A percentile compares a stretch with the other conserved stretches of the same genome.
Evolutionary conservation across 257 asterid genomes (phyloP).

Genomic region (Paulownia fortunei): DNA sequence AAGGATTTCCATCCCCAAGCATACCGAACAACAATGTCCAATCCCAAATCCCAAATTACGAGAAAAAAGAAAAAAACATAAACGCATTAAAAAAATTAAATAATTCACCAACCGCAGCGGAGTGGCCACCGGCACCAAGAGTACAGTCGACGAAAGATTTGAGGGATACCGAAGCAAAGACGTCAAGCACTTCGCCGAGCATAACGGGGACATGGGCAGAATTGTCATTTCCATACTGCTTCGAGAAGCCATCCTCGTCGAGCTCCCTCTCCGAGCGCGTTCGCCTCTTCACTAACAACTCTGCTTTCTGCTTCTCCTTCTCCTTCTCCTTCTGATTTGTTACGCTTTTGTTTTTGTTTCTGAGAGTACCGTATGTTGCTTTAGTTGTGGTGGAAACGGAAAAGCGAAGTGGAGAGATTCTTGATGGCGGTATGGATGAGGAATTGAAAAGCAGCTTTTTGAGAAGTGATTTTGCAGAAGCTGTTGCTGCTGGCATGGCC

Average conservation of each 20-base stretch:
- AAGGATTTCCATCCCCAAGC: not conserved
- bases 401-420: constrained; percentile 33
- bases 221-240: constrained; percentile 58
- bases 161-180: constrained; percentile 61
- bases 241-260: constrained; percentile 65
- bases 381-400: constrained; percentile 31
- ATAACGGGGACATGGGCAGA: constrained; percentile 82
- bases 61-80: not conserved
- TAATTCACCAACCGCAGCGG: constrained; percentile 63
- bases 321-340: constrained; percentile 36
- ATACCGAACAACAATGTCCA: not conserved
- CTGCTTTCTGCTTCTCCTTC: constrained; percentile 46
- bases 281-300: constrained; percentile 66
- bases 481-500: constrained; percentile 51
- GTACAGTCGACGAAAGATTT: constrained; percentile 92
- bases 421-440: constrained; percentile 27
- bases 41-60: not conserved
- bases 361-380: constrained; percentile 19
- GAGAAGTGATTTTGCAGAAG: constrained; percentile 51
- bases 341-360: constrained; percentile 36
- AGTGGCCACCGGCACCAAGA: constrained; percentile 96
- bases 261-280: constrained; percentile 84
- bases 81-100: not conserved
- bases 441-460: constrained; percentile 45
- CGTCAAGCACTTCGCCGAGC: constrained; percentile 90